Base-by-base conservation (phyloP, 129 eudicot species). In the Dittrichia graveolens region DNA sequence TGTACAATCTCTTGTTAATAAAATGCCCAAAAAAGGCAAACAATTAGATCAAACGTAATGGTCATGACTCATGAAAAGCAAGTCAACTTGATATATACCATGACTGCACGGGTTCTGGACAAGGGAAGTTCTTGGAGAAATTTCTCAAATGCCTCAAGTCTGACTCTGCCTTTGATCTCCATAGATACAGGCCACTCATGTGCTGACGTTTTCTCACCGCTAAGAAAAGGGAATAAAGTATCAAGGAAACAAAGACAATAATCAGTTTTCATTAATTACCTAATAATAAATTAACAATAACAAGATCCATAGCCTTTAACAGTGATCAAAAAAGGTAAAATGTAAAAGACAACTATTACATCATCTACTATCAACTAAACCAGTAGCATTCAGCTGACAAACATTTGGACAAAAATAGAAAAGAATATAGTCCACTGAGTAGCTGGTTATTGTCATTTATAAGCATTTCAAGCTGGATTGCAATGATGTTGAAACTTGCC, bases 61-160 rank as follows among this genome's bases (percentile, higher is more conserved):
- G 31, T 24, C 31, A 24, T 2, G 31, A 24, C 1, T 24, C 31
- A 24, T 2, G 31, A 24, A 24, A 24, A 43, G 37, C 55, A 7
- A 41, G 68, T 24, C 31, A 24, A 24, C 31, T 24, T 24, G 1
- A 24, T 24, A 24, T 24, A 24, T 91, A 92, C 97, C 97, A 92
- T 89, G 82, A 89, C 90, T 53, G 97, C 94, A 79, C 96, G 96
- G 44, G 87, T 84, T 72, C 97, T 89, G 12, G 97, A 92, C 89
- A 78, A 86, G 14, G 96, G 97, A 55, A 92, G 96, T 56, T 85
- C 91, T 85, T 85, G 90, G 38, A 92, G 72, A 46, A 92, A 92
- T 72, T 89, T 89, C 57, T 86, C 91, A 80, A 92, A 92, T 1
- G 96, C 91, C 54, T 86, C 96, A 24, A 89, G 87, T 77, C 87